Conservation (phyloP, 371 early-diverging fungal genomes). For the Apophysomyces sp. region DNA sequence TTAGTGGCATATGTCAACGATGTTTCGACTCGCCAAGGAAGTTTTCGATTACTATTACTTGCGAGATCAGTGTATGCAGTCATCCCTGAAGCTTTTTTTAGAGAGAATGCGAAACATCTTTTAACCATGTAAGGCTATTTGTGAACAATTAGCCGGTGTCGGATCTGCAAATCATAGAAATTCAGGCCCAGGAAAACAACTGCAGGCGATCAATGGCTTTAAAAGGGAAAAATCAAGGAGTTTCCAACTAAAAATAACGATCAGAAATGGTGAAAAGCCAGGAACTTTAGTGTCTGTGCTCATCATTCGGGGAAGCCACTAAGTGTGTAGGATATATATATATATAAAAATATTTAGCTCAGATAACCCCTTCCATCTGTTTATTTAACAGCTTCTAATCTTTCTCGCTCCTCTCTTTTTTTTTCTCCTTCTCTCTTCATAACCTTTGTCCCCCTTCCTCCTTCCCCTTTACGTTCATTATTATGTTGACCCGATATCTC, state of each 20-base stretch:
- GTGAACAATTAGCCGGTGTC: background rate
- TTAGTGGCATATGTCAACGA: no score
- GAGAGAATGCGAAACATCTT: background rate
- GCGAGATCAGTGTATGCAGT: background rate
- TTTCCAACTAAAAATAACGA: background rate
- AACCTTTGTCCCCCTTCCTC: background rate
- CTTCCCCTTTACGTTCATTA: constrained; percentile 2
- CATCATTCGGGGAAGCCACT: background rate
- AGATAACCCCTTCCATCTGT: background rate
- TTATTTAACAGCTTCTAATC: background rate
- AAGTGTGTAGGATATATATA: no score
- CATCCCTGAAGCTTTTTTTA: background rate
- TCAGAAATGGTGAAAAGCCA: background rate
- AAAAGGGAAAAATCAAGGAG: constrained; percentile 3
- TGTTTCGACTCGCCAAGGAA: no score
- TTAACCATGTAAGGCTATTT: background rate
- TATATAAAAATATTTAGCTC: background rate
- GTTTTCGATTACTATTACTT: no score
- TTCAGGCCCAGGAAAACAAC: background rate
- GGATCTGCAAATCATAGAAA: background rate
- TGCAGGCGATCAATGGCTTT: constrained; percentile 1
- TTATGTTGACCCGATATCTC: background rate
- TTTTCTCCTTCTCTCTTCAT: background rate
- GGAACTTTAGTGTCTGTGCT: constrained; percentile 2
- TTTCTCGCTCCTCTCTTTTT: background rate